Base-by-base conservation (phyloP, 148 eudicot genomes). In the Heliosperma pusillum region DNA sequence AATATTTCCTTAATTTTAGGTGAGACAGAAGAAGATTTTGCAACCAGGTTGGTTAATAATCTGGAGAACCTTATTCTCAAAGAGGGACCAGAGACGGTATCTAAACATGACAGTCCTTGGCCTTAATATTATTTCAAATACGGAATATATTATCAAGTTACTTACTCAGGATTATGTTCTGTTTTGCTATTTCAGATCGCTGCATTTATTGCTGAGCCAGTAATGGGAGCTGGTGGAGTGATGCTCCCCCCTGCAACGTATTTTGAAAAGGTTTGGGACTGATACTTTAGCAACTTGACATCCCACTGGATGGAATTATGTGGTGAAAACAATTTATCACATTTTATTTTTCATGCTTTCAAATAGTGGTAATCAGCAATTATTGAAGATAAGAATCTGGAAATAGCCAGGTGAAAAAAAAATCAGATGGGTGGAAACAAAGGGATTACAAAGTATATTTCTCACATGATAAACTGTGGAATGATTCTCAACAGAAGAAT, bases 221-320 rank as follows among this genome's bases (percentile, higher is more conserved):
- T 95, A 33, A 92, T 95, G 93, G 98, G 97, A 53, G 97, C 98
- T 60, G 98, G 98, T 80, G 98, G 98, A 47, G 98, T 92, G 52
- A 92, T 95, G 66, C 89, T 81, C 71, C 98, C 98, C 4, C 97
- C 98, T 5, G 91, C 92, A 74, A 90, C 93, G 9, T 95, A 95
- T 81, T 95, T 88, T 76, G 97, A 95, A 40, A 95, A 95, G 93
- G 97, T 91, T 79, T 62, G 78, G 26, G 30, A 66, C 71, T 71
- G 65, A 63, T 71, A 47, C 36, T 63, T 21, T 17, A 47, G n/a
- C 72, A 30, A 57, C 64, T 60, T 63, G 30, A 50, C 36, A 10
- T 57, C 59, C 56, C 78, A 66, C 9, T 66, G 21, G 19, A 4
- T 61, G 55, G 21, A 10, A 15, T 24, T 15, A 16, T 19, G 50